Conservation (phyloP, 768 basidiomycete genomes). For the Podaxis pistillaris region DNA sequence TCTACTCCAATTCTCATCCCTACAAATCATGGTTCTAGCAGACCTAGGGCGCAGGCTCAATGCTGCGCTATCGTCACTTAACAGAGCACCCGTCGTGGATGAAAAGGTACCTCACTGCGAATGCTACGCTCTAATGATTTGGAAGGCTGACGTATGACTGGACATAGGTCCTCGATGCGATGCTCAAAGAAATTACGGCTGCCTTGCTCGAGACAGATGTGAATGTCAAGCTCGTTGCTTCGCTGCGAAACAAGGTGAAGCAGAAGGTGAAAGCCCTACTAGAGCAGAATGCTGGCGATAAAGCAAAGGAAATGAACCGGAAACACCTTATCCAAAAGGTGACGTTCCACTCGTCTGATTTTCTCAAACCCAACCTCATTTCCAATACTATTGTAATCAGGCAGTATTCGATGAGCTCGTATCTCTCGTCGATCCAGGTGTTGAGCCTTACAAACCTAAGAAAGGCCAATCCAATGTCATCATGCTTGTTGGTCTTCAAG, state of each 20-base stretch:
- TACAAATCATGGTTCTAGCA: conserved; percentile 84
- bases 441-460: conserved; percentile 94
- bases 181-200: conserved; percentile 92
- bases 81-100: conserved; percentile 82
- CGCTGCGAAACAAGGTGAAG: conserved; percentile 86
- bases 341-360: background rate
- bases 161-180: conserved; percentile 83
- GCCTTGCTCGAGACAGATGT: conserved; percentile 96
- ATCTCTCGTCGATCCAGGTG: conserved; percentile 90
- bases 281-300: conserved; percentile 62
- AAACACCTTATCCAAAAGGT: conserved; percentile 94
- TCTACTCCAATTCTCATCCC: conserved; percentile 14
- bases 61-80: conserved; percentile 87
- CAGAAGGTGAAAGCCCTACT: conserved; percentile 81
- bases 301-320: conserved; percentile 76
- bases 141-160: conserved; percentile 1
- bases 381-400: conserved; percentile 35
- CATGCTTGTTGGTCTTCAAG: conserved; percentile 97
- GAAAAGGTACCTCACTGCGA: conserved; percentile 66
- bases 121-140: background rate
- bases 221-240: conserved; percentile 93
- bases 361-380: background rate
- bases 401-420: conserved; percentile 98
- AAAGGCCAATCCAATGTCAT: conserved; percentile 93
- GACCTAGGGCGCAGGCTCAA: conserved; percentile 95